Conservation (phyloP, 2,329 filamentous ascomycete genomes). For the Diaporthe amygdali region DNA sequence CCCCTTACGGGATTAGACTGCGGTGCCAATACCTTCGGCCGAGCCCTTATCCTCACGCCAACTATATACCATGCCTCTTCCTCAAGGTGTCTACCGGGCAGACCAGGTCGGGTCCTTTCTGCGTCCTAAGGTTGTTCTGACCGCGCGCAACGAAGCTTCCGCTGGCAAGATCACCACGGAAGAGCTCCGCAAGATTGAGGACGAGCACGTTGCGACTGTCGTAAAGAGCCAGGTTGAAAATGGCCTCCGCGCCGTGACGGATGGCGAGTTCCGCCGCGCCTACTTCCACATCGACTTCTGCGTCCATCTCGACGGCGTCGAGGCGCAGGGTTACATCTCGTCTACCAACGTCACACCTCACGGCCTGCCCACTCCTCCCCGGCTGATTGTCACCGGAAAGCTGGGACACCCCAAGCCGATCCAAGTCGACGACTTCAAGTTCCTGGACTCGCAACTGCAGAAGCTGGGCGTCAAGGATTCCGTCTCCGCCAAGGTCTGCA, state of each 20-base stretch:
- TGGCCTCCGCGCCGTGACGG: conserved; percentile 56
- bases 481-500: conserved; percentile 58
- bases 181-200: conserved; percentile 55
- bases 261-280: conserved; percentile 61
- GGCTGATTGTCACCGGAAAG: conserved; percentile 59
- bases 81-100: conserved; percentile 50
- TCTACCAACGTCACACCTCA: conserved; percentile 50
- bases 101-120: conserved; percentile 64
- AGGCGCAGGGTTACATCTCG: conserved; percentile 51
- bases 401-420: conserved; percentile 57
- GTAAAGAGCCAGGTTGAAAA: conserved; percentile 53
- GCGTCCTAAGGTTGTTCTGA: conserved; percentile 53
- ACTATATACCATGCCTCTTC: conserved; percentile 41
- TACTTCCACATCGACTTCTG: conserved; percentile 67
- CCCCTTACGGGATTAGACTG: background rate
- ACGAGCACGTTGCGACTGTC: conserved; percentile 53
- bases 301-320: conserved; percentile 57
- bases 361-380: conserved; percentile 55
- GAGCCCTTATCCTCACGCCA: background rate
- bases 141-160: conserved; percentile 52
- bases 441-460: conserved; percentile 53
- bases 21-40: background rate
- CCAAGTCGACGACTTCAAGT: conserved; percentile 61
- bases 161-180: conserved; percentile 44
- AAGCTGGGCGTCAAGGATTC: conserved; percentile 36